Evolutionary conservation across 441 rosid genomes (phyloP).

Genomic region (Adansonia rubrostipa): DNA sequence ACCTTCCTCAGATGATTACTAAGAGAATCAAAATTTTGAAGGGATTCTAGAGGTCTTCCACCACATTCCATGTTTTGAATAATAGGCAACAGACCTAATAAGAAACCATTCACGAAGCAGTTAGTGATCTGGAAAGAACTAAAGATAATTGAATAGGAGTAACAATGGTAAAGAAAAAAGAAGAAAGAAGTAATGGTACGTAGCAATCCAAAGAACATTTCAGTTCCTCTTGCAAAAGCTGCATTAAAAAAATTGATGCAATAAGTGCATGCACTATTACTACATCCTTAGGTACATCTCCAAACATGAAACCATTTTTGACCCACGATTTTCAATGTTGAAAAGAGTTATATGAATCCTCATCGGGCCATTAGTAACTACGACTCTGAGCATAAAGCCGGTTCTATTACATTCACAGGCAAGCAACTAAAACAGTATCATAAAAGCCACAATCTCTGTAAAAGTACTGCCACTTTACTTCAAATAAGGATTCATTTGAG

Average conservation of each 20-base stretch:
- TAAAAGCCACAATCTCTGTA: slow-evolving; percentile 1
- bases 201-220: slow-evolving; percentile 15
- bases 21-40: slow-evolving; percentile 47
- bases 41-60: slow-evolving; percentile 62
- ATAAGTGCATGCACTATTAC: background rate
- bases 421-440: background rate
- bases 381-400: background rate
- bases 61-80: slow-evolving; percentile 65
- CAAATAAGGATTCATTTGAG: slow-evolving; percentile 1
- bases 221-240: background rate
- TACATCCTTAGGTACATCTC: background rate
- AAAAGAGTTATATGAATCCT: slow-evolving; percentile 13
- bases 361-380: background rate
- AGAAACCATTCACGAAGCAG: slow-evolving; percentile 24
- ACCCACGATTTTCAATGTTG: background rate
- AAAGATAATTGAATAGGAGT: slow-evolving; percentile 5
- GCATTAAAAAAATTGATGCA: background rate
- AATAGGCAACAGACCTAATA: slow-evolving; percentile 88
- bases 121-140: background rate
- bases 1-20: slow-evolving; percentile 46
- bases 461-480: background rate
- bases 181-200: background rate
- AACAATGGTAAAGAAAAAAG: background rate
- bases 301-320: background rate
- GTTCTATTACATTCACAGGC: slow-evolving; percentile 16